Percentiles rank a stretch among this genome's conserved stretches.
Conservation (phyloP, 2,329 filamentous ascomycete species). For the Fusarium illudens region DNA sequence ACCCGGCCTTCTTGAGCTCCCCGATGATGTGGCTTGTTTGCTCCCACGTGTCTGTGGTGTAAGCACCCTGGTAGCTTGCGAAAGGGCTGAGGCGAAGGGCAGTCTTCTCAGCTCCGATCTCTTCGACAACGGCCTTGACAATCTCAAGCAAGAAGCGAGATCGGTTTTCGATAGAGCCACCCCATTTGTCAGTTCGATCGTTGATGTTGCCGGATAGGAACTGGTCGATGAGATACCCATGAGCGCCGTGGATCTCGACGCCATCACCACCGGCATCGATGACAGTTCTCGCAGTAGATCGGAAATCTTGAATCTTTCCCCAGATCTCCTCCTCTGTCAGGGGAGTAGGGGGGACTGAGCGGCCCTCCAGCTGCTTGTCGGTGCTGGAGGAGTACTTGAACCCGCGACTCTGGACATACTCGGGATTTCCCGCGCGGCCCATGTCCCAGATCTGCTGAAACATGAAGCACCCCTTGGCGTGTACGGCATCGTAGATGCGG, state of each 20-base stretch:
- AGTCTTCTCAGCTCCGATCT: constrained; percentile 59
- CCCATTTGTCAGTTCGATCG: constrained; percentile 62
- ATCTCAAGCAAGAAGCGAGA: constrained; percentile 61
- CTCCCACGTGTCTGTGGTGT: constrained; percentile 41
- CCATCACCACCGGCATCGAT: constrained; percentile 74
- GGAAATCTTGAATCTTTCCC: constrained; percentile 68
- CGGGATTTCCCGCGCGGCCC: constrained; percentile 56
- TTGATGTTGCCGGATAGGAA: constrained; percentile 65
- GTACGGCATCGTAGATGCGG: constrained; percentile 67
- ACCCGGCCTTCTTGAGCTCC: constrained; percentile 37
- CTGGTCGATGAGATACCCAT: constrained; percentile 71
- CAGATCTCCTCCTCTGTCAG: constrained; percentile 73
- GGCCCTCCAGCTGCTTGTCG: constrained; percentile 36
- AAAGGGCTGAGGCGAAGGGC: constrained; percentile 67
- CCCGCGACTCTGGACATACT: constrained; percentile 35
- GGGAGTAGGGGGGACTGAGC: constrained; percentile 11
- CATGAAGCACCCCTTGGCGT: constrained; percentile 68
- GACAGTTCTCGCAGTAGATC: constrained; percentile 62
- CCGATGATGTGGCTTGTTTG: constrained; percentile 42
- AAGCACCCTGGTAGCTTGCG: constrained; percentile 42
- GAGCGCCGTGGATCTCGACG: constrained; percentile 67
- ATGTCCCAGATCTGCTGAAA: constrained; percentile 72
- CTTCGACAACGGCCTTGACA: constrained; percentile 51
- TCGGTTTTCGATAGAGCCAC: constrained; percentile 63
- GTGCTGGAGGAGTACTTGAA: constrained; percentile 42